phyloP scores from a whole-genome alignment of 139 green algal genomes.

The Coccomyxa sp. region DNA sequence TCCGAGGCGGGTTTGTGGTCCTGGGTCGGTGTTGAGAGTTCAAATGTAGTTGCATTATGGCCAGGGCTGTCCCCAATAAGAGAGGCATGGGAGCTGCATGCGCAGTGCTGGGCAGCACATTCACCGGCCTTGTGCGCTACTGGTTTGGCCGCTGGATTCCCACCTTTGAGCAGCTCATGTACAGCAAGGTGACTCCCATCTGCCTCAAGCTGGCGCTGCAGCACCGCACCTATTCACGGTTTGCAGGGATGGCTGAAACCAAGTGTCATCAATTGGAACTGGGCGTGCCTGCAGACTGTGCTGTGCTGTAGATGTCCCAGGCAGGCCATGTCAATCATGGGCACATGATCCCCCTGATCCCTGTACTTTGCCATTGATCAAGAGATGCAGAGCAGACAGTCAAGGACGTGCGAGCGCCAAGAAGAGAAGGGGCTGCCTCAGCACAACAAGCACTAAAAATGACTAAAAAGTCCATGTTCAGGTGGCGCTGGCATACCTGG shows the following conservation, averaged over 20 bases:
- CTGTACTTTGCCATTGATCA: too few species aligned
- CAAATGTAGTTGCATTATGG: neutral
- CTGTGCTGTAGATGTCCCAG: too few species aligned
- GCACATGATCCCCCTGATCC: too few species aligned
- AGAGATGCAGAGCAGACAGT: too few species aligned
- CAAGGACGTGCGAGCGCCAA: too few species aligned
- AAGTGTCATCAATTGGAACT: too few species aligned
- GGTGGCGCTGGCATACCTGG: slow-evolving; percentile 35
- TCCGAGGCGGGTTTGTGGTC: neutral
- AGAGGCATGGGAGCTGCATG: slow-evolving; percentile 20
- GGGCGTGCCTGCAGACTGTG: too few species aligned
- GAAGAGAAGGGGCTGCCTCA: too few species aligned
- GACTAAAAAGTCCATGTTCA: too few species aligned
- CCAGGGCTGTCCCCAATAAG: slow-evolving; percentile 41
- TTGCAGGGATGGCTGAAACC: too few species aligned
- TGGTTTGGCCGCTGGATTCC: slow-evolving; percentile 41
- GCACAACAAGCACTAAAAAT: too few species aligned
- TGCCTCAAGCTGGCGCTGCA: slow-evolving; percentile 1
- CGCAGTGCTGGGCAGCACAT: slow-evolving; percentile 29
- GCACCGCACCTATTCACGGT: neutral
- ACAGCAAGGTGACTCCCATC: slow-evolving; percentile 9
- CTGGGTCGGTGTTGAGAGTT: neutral
- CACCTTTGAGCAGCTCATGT: slow-evolving; percentile 20
- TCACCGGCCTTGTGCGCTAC: slow-evolving; percentile 25
- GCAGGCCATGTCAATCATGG: neutral